Evolutionary conservation across 2,329 filamentous ascomycete species (phyloP).

Genomic region (Aschersonia sp.): DNA sequence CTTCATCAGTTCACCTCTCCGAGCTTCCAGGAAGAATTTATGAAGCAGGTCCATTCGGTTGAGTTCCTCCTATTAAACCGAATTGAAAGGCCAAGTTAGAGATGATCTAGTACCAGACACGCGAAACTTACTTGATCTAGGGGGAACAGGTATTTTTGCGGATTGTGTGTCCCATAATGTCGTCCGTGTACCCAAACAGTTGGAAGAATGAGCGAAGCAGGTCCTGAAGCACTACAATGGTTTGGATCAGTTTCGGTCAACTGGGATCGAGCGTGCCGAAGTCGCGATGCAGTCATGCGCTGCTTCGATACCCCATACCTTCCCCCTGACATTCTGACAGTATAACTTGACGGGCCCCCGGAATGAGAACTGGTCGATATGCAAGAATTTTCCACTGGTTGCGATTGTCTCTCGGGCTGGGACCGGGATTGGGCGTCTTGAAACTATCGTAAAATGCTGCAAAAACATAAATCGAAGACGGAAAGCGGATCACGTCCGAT

Average conservation of each 20-base stretch:
- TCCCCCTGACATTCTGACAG: background rate
- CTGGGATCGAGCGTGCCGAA: background rate
- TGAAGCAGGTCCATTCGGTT: constrained; percentile 74
- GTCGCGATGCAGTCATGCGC: too few species aligned
- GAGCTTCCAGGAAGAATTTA: constrained; percentile 56
- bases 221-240: background rate
- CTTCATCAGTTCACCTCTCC: constrained; percentile 21
- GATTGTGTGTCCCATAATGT: constrained; percentile 52
- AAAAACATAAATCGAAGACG: too few species aligned
- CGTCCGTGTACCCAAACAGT: constrained; percentile 46
- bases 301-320: background rate
- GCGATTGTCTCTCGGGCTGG: too few species aligned
- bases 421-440: too few species aligned
- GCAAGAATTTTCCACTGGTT: too few species aligned
- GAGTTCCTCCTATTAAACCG: constrained; percentile 42
- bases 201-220: background rate
- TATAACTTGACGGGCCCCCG: background rate
- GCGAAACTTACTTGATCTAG: constrained; percentile 51
- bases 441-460: too few species aligned
- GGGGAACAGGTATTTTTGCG: constrained; percentile 60
- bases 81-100: constrained; percentile 6
- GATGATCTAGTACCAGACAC: background rate
- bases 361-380: too few species aligned
- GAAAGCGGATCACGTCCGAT: too few species aligned
- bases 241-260: background rate